A percentile compares a stretch with the other conserved stretches of the same genome.
These are phyloP conservation scores for Polytrichum formosum DNA, from an alignment of 225 moss, liverwort and hornwort genomes.

Conservation along the genomic window DNA sequence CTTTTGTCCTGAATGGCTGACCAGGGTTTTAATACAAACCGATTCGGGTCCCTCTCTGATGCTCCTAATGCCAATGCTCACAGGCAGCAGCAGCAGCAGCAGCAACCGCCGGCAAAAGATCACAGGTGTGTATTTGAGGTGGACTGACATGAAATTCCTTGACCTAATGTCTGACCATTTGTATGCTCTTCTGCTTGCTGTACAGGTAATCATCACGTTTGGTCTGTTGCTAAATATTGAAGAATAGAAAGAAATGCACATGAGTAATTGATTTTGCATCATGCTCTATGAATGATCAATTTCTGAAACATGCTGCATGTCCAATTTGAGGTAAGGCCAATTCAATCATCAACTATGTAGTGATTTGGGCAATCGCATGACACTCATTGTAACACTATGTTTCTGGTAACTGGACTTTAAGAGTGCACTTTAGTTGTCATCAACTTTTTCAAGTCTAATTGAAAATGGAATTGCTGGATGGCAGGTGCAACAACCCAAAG, in stretches of 20 bases:
- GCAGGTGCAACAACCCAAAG: conserved; percentile 80
- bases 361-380: no score
- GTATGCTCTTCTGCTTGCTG: not conserved
- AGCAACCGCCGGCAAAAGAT: conserved; percentile 46
- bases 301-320: not conserved
- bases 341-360: no score
- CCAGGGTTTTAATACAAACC: conserved; percentile 46
- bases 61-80: conserved; percentile 25
- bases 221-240: no score
- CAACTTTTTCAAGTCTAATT: no score
- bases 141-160: no score
- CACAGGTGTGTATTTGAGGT: conserved; percentile 52
- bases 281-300: conserved; percentile 1
- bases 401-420: not conserved
- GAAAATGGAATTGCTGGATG: conserved; percentile 9
- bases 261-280: conserved; percentile 3
- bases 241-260: no score
- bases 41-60: conserved; percentile 40
- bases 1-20: no score
- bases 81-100: conserved; percentile 52
- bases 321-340: not conserved
- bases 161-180: no score
- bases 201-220: no score
- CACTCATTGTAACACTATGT: no score
- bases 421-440: no score